Base-by-base conservation (phyloP, 192 early-diverging fungal genomes). In the Rhizophagus sp. region DNA sequence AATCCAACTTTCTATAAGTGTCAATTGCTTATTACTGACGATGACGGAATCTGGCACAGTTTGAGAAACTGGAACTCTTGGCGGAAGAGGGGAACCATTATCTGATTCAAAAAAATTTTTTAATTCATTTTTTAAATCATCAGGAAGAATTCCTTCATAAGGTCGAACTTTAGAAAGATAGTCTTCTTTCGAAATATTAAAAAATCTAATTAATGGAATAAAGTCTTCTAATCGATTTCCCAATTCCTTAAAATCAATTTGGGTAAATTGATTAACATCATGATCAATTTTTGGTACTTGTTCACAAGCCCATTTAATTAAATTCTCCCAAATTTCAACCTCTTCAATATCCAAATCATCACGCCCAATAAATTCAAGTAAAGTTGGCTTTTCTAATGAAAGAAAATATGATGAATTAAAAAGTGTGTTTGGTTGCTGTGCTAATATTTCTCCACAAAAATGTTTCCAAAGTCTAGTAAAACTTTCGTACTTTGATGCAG, bases 201-300 rank as follows among this genome's bases (percentile, higher is more conserved):
- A 71, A 71, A 71, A 71, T 71, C 69, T 17, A 47, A 71, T 71
- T 11, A 71, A 65, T 44, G 69, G 69, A 71, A 71, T 71, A 71
- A 30, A 71, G 41, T 39, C 13, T 17, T 47, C 5, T 17, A 71
- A 24, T 13, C 27, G n/a, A 33, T 41, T 47, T 47, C 41, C 69
- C 4, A 71, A 25, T 36, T 36, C 44, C 69, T 36, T 71, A 17
- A 41, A 47, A 24, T 71, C 69, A 44, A 0, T 33, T 7, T n/a
- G 15, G 2, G 30, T 44, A 24, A 24, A 47, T 71, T 41, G 1
- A 12, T 11, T 9, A n/a, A 36, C 1, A 24, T 71, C 39, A 9
- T 22, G 30, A 39, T n/a, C 36, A n/a, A 71, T 36, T 11, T 19
- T 24, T 11, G 69, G 69, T 11, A 6, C 11, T 24, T 71, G 69